Percentiles rank a stretch among this genome's conserved stretches.
These are phyloP conservation scores for Colletotrichum sp. DNA, from an alignment of 2,329 filamentous ascomycete genomes.

Conservation along the genomic window DNA sequence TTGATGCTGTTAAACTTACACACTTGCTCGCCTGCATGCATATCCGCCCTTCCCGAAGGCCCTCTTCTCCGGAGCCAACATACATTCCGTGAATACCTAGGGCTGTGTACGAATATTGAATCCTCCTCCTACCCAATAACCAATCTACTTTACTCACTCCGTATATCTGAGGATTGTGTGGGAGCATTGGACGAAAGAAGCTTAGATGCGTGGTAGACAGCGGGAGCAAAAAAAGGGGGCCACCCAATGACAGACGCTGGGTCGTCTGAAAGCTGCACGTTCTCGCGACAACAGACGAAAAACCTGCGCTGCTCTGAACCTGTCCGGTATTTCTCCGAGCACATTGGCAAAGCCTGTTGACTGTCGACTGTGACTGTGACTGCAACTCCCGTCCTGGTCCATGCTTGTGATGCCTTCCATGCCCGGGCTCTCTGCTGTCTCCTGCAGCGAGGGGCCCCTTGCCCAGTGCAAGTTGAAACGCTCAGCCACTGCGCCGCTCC, in stretches of 20 bases:
- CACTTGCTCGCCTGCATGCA: background rate
- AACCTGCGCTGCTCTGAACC: background rate
- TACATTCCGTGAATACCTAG: background rate
- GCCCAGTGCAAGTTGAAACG: conserved; percentile 20
- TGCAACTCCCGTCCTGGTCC: background rate
- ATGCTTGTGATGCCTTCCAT: background rate
- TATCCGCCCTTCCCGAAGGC: background rate
- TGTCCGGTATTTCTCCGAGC: background rate
- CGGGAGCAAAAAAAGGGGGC: background rate
- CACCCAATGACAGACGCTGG: background rate
- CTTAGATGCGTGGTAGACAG: background rate
- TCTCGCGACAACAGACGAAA: background rate
- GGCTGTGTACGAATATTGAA: background rate
- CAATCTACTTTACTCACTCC: background rate
- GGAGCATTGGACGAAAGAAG: conserved; percentile 1
- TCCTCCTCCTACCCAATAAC: background rate
- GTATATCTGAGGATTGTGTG: background rate
- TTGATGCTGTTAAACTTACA: background rate
- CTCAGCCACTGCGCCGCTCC: conserved; percentile 19
- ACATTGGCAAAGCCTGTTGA: background rate
- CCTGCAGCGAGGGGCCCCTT: background rate
- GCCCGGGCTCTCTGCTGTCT: background rate
- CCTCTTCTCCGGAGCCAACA: background rate
- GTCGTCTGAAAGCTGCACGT: background rate
- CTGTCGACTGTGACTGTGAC: background rate